These are phyloP conservation scores for Papiliotrema laurentii DNA, from an alignment of 1,284 basidiomycete genomes.

Conservation along the genomic window DNA sequence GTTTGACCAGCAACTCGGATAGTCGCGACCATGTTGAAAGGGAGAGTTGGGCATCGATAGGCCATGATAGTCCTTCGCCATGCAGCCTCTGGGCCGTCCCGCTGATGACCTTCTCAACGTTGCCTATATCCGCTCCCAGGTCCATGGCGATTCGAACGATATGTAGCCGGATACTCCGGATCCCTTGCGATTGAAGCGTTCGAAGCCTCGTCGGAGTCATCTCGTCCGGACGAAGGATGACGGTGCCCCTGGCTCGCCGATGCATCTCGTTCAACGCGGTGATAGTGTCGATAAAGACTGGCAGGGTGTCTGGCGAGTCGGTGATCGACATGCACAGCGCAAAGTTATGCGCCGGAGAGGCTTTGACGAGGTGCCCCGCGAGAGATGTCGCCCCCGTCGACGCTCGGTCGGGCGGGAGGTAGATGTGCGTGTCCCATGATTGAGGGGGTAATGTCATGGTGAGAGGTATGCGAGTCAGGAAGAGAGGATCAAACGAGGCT, in stretches of 20 bases:
- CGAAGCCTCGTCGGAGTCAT: neutral
- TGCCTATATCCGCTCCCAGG: neutral
- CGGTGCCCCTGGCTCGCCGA: neutral
- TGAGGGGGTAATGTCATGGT: neutral
- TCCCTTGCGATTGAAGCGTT: neutral
- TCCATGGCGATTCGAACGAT: neutral
- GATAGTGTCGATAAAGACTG: neutral
- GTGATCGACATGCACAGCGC: neutral
- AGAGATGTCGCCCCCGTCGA: neutral
- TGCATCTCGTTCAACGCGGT: neutral
- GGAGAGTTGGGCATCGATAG: slow-evolving; percentile 1
- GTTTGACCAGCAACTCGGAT: neutral
- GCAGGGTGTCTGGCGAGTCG: neutral
- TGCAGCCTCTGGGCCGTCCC: neutral
- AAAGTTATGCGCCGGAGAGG: neutral
- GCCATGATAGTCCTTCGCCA: neutral
- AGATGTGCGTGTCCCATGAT: neutral
- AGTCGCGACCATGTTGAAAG: slow-evolving; percentile 1
- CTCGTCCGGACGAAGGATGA: neutral
- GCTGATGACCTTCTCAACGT: neutral
- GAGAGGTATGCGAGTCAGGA: too few species aligned
- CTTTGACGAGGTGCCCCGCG: neutral
- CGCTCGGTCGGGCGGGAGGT: neutral
- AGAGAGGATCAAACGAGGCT: too few species aligned
- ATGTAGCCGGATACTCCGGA: neutral